phyloP scores from a whole-genome alignment of 2,329 filamentous ascomycete genomes.

The Didymella pomorum region DNA sequence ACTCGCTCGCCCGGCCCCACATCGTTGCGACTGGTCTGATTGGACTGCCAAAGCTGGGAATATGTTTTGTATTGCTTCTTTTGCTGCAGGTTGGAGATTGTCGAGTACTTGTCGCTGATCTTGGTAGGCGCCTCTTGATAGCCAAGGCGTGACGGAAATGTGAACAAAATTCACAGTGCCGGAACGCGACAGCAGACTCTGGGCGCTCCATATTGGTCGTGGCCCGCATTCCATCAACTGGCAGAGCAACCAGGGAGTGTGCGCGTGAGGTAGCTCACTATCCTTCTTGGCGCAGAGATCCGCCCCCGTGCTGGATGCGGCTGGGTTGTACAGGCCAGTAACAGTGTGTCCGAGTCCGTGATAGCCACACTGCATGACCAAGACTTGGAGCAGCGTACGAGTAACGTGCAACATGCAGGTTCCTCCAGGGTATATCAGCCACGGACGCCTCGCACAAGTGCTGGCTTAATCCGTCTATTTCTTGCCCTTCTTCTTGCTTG shows the following conservation, averaged over 20 bases:
- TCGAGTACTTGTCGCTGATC: background rate
- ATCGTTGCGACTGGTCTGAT: background rate
- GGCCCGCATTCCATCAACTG: no score
- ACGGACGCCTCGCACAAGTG: background rate
- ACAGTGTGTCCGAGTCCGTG: background rate
- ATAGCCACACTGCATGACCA: background rate
- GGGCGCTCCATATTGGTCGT: no score
- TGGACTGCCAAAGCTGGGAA: background rate
- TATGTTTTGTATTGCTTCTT: background rate
- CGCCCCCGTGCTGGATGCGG: background rate
- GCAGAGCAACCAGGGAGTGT: no score
- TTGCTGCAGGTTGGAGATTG: background rate
- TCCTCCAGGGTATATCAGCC: background rate
- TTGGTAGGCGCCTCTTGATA: background rate
- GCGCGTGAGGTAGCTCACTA: background rate
- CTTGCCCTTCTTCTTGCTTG: constrained; percentile 45
- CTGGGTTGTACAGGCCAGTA: background rate
- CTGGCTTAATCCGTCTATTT: constrained; percentile 23
- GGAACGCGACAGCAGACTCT: no score
- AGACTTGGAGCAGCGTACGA: background rate
- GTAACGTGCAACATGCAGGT: background rate
- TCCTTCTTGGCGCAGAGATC: background rate
- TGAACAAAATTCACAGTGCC: background rate
- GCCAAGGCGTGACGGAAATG: background rate
- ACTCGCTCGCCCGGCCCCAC: background rate